phyloP scores from a whole-genome alignment of 768 basidiomycete species.

The Pisolithus orientalis region DNA sequence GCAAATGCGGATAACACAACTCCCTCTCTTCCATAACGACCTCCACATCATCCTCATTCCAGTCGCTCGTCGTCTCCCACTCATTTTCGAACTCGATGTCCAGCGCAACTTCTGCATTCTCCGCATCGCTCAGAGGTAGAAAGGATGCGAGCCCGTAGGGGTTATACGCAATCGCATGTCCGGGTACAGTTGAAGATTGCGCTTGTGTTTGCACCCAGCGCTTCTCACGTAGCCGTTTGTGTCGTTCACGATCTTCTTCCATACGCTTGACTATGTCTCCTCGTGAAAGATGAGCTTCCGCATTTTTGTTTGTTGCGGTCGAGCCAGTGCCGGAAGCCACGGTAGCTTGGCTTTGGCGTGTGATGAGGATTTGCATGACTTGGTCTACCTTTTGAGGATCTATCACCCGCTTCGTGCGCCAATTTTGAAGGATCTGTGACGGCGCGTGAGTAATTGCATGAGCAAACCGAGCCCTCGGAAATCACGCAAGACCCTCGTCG shows the following conservation, averaged over 20 bases:
- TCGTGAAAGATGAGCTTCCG: constrained; percentile 38
- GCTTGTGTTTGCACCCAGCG: constrained; percentile 84
- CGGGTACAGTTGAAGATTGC: constrained; percentile 23
- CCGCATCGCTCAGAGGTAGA: constrained; percentile 35
- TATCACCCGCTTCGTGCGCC: constrained; percentile 80
- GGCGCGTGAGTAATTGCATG: background rate
- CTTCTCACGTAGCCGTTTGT: constrained; percentile 85
- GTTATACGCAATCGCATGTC: background rate
- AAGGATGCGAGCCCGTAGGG: constrained; percentile 17
- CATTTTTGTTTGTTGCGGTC: constrained; percentile 8
- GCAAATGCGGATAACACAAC: constrained; percentile 52
- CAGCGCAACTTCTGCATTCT: constrained; percentile 45
- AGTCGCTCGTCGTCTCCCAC: constrained; percentile 86
- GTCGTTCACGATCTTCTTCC: constrained; percentile 88
- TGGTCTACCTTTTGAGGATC: constrained; percentile 76
- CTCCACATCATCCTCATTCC: constrained; percentile 86
- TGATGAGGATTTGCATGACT: constrained; percentile 49
- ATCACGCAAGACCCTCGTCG: no score
- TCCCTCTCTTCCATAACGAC: constrained; percentile 65
- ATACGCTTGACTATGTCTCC: constrained; percentile 80
- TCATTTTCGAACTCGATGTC: constrained; percentile 88
- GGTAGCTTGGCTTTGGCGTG: constrained; percentile 31
- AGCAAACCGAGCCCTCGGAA: background rate
- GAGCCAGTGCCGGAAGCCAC: constrained; percentile 12
- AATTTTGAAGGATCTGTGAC: constrained; percentile 80